Evolutionary conservation across 306 rosid species (phyloP).

Genomic region (Lathyrus aphaca): DNA sequence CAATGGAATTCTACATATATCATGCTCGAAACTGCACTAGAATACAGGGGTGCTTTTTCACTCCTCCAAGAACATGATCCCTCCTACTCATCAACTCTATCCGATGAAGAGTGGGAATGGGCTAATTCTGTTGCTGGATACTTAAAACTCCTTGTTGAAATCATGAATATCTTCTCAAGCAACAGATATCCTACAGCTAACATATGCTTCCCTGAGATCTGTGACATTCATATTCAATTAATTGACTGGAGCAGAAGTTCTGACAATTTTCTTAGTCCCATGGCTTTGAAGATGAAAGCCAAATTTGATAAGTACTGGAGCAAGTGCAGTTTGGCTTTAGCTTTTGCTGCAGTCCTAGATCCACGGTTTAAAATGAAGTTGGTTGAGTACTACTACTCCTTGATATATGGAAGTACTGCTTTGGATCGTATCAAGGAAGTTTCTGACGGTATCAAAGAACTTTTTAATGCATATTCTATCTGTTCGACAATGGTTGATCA

Average conservation of each 20-base stretch:
- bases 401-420: slow-evolving; percentile 87
- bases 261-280: slow-evolving; percentile 65
- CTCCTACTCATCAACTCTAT: slow-evolving; percentile 56
- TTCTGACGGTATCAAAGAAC: slow-evolving; percentile 80
- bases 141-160: slow-evolving; percentile 83
- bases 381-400: slow-evolving; percentile 95
- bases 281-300: slow-evolving; percentile 77
- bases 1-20: slow-evolving; percentile 75
- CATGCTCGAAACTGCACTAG: slow-evolving; percentile 85
- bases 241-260: slow-evolving; percentile 90
- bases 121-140: slow-evolving; percentile 55
- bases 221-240: slow-evolving; percentile 83
- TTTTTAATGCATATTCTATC: slow-evolving; percentile 78
- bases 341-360: slow-evolving; percentile 88
- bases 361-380: slow-evolving; percentile 94
- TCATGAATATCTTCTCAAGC: slow-evolving; percentile 63
- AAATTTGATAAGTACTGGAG: slow-evolving; percentile 92
- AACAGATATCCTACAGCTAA: slow-evolving; percentile 74
- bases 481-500: slow-evolving; percentile 87
- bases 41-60: slow-evolving; percentile 73
- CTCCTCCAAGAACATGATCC: slow-evolving; percentile 73
- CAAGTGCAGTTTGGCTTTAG: slow-evolving; percentile 86
- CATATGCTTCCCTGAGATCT: slow-evolving; percentile 87
- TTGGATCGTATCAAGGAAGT: slow-evolving; percentile 89
- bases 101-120: slow-evolving; percentile 90